Evolutionary conservation across 1,284 basidiomycete genomes (phyloP).

Genomic region (Microbotryomycetes sp.): DNA sequence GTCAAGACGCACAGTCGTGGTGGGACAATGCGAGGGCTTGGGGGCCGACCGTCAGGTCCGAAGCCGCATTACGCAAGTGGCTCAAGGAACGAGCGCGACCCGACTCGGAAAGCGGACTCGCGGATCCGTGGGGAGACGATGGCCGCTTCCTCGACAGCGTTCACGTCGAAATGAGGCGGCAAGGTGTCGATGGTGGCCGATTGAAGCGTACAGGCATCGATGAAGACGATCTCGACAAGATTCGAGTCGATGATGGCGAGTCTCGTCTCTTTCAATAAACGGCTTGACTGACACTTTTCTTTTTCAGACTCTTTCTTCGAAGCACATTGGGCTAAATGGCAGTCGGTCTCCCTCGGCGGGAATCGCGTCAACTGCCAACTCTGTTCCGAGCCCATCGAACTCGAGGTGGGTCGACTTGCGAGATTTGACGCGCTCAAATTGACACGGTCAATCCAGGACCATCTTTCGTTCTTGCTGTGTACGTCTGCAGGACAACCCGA

Average conservation of each 20-base stretch:
- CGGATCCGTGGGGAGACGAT: slow-evolving; percentile 19
- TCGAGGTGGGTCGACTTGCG: slow-evolving; percentile 46
- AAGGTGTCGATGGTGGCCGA: slow-evolving; percentile 63
- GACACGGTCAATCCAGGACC: slow-evolving; percentile 46
- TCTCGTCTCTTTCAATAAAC: not conserved
- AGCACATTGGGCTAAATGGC: slow-evolving; percentile 52
- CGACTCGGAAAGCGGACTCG: not conserved
- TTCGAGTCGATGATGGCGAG: slow-evolving; percentile 60
- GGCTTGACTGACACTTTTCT: not conserved
- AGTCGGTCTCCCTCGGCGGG: slow-evolving; percentile 38
- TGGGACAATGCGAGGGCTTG: slow-evolving; percentile 17
- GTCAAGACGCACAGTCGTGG: slow-evolving; percentile 4
- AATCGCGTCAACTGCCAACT: slow-evolving; percentile 49
- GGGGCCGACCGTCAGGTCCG: slow-evolving; percentile 17
- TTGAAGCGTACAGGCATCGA: slow-evolving; percentile 39
- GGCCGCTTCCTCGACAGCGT: slow-evolving; percentile 17
- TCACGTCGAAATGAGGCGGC: slow-evolving; percentile 40
- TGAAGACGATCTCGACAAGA: slow-evolving; percentile 42
- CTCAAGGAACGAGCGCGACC: slow-evolving; percentile 7
- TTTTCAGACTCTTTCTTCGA: slow-evolving; percentile 51
- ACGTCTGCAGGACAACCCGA: slow-evolving; percentile 37
- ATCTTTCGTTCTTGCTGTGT: slow-evolving; percentile 51
- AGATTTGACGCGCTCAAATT: not conserved
- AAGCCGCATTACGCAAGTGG: slow-evolving; percentile 14
- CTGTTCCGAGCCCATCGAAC: slow-evolving; percentile 48